A percentile compares a stretch with the other conserved stretches of the same genome.
Evolutionary conservation across 2,329 filamentous ascomycete genomes (phyloP).

Genomic region (Aureobasidium lini): DNA sequence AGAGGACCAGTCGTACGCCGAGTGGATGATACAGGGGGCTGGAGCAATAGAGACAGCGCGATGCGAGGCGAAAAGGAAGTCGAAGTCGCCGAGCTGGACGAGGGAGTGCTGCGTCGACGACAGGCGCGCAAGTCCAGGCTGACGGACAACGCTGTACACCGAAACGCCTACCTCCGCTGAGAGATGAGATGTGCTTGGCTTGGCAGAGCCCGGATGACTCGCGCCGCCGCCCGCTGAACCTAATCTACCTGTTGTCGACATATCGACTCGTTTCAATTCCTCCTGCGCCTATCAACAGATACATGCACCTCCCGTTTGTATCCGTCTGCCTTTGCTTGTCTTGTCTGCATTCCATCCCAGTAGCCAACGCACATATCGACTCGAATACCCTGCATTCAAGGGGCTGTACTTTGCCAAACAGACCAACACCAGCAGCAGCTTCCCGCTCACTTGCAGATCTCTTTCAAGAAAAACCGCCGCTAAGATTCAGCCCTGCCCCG

Average conservation of each 20-base stretch:
- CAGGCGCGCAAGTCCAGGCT: not conserved
- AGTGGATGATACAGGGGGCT: not conserved
- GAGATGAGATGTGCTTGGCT: not conserved
- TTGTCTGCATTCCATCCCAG: not conserved
- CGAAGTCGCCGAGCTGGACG: not conserved
- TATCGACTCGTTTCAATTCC: not conserved
- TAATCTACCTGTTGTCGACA: not conserved
- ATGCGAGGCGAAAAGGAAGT: not conserved
- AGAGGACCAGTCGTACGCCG: not conserved
- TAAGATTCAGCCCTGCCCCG: slow-evolving; percentile 2
- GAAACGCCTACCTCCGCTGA: too few relatives aligned
- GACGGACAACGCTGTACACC: not conserved
- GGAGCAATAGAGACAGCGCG: not conserved
- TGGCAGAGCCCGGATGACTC: not conserved
- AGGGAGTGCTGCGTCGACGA: not conserved
- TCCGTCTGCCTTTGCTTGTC: not conserved
- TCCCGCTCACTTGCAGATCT: slow-evolving; percentile 1
- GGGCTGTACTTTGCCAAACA: not conserved
- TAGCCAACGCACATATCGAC: not conserved
- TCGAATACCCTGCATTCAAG: not conserved
- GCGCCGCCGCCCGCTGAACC: not conserved
- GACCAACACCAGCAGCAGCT: not conserved
- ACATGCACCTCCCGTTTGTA: not conserved
- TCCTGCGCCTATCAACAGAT: not conserved
- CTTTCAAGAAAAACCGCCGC: not conserved